phyloP scores from a whole-genome alignment of 768 basidiomycete genomes.

The Boletus sp. region DNA sequence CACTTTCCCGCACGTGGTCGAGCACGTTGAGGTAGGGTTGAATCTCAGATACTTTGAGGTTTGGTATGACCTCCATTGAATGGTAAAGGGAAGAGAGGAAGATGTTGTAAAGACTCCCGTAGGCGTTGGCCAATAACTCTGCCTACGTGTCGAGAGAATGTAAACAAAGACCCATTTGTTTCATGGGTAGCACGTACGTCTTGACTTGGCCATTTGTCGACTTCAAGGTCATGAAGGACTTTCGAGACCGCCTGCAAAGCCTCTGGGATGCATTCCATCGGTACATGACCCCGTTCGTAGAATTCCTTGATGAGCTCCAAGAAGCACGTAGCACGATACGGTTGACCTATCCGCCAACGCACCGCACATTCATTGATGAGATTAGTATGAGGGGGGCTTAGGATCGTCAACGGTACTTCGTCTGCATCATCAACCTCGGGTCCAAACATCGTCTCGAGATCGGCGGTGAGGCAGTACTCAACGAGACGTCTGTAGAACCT shows the following conservation, averaged over 20 bases:
- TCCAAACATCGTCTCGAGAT: slow-evolving; percentile 86
- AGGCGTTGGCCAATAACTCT: slow-evolving; percentile 65
- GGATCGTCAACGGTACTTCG: slow-evolving; percentile 90
- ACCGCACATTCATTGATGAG: slow-evolving; percentile 85
- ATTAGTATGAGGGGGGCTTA: slow-evolving; percentile 74
- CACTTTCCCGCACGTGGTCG: slow-evolving; percentile 67
- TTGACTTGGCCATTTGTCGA: slow-evolving; percentile 72
- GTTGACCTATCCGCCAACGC: slow-evolving; percentile 83
- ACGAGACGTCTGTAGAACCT: slow-evolving; percentile 83
- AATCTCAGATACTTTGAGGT: slow-evolving; percentile 68
- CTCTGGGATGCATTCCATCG: slow-evolving; percentile 92
- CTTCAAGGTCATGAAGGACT: slow-evolving; percentile 63
- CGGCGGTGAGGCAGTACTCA: slow-evolving; percentile 75
- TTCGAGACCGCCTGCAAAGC: slow-evolving; percentile 73
- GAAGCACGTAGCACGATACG: slow-evolving; percentile 77
- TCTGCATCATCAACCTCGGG: slow-evolving; percentile 92
- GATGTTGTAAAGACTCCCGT: slow-evolving; percentile 76
- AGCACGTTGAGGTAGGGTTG: slow-evolving; percentile 62
- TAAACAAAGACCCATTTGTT: slow-evolving; percentile 3
- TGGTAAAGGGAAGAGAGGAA: slow-evolving; percentile 86
- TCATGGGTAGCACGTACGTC: slow-evolving; percentile 58
- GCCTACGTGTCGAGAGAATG: slow-evolving; percentile 37
- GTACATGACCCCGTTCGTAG: slow-evolving; percentile 87
- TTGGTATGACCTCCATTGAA: slow-evolving; percentile 71
- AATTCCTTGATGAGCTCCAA: slow-evolving; percentile 82